A percentile compares a stretch with the other conserved stretches of the same genome.
These are phyloP conservation scores for Limnomonas spitsbergensis DNA, from an alignment of 139 green algal genomes.

Conservation along the genomic window DNA sequence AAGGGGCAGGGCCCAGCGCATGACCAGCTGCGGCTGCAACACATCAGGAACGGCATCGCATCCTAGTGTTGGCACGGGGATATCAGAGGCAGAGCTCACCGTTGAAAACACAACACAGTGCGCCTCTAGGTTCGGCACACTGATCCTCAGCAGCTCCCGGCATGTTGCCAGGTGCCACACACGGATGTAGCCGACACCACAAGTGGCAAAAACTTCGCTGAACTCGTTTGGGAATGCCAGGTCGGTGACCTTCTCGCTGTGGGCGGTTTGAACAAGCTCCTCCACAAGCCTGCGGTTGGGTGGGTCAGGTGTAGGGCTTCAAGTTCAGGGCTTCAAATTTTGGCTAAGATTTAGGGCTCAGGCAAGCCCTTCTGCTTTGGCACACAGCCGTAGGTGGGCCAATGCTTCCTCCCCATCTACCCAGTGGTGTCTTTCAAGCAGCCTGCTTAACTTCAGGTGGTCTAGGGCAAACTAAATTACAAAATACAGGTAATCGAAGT, in stretches of 20 bases:
- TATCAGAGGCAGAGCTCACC: constrained; percentile 21
- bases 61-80: too few relatives aligned
- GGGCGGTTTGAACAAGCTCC: constrained; percentile 73
- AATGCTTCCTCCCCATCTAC: too few relatives aligned
- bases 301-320: background rate
- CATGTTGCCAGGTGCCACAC: constrained; percentile 74
- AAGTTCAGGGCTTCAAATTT: background rate
- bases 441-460: too few relatives aligned
- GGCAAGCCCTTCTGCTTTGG: too few relatives aligned
- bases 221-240: constrained; percentile 69
- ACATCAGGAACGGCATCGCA: too few relatives aligned
- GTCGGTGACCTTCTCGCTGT: constrained; percentile 64
- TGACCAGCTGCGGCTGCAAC: too few relatives aligned
- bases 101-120: constrained; percentile 69
- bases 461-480: too few relatives aligned
- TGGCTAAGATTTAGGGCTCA: too few relatives aligned
- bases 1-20: too few relatives aligned
- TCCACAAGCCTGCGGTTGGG: constrained; percentile 40
- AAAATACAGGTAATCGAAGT: too few relatives aligned
- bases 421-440: too few relatives aligned
- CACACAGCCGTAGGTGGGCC: too few relatives aligned
- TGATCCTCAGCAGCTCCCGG: constrained; percentile 79
- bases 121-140: constrained; percentile 75
- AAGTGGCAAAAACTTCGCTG: constrained; percentile 75
- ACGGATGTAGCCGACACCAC: constrained; percentile 59